These are phyloP conservation scores for Ogataea wickerhamii DNA, from an alignment of 805 yeast genomes.

Conservation along the genomic window DNA sequence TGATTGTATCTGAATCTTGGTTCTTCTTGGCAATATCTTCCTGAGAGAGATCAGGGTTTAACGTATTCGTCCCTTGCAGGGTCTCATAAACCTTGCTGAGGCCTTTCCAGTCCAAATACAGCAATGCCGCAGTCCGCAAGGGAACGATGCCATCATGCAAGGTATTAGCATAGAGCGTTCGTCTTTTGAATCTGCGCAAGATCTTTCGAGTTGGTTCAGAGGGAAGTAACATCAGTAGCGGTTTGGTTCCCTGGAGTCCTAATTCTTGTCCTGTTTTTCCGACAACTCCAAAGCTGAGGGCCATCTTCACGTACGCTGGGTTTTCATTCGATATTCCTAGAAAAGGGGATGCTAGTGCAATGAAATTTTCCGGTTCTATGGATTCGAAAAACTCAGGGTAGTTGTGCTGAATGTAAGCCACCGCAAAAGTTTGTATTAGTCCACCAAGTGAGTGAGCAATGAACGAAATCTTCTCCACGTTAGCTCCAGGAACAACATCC, in stretches of 20 bases:
- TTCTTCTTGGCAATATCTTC: neutral
- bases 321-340: slow-evolving; percentile 86
- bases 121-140: slow-evolving; percentile 78
- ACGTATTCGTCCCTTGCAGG: slow-evolving; percentile 12
- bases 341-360: slow-evolving; percentile 84
- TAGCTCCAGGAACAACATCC: slow-evolving; percentile 40
- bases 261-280: slow-evolving; percentile 92
- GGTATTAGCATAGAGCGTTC: slow-evolving; percentile 87
- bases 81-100: slow-evolving; percentile 45
- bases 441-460: slow-evolving; percentile 96
- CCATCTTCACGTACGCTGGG: slow-evolving; percentile 79
- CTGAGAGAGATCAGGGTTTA: slow-evolving; percentile 6
- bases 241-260: slow-evolving; percentile 56
- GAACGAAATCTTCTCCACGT: slow-evolving; percentile 69
- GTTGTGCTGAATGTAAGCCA: slow-evolving; percentile 68
- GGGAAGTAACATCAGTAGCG: slow-evolving; percentile 73
- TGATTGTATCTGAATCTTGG: slow-evolving; percentile 14
- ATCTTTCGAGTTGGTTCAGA: slow-evolving; percentile 66
- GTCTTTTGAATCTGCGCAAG: slow-evolving; percentile 56
- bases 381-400: slow-evolving; percentile 67
- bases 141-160: slow-evolving; percentile 96
- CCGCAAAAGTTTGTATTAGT: slow-evolving; percentile 82
- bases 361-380: slow-evolving; percentile 71
- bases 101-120: slow-evolving; percentile 84
- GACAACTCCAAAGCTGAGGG: slow-evolving; percentile 82